Percentiles rank a stretch among this genome's conserved stretches.
Evolutionary conservation across 31 red algal species (phyloP).

Genomic region (Porphyra umbilicalis): DNA sequence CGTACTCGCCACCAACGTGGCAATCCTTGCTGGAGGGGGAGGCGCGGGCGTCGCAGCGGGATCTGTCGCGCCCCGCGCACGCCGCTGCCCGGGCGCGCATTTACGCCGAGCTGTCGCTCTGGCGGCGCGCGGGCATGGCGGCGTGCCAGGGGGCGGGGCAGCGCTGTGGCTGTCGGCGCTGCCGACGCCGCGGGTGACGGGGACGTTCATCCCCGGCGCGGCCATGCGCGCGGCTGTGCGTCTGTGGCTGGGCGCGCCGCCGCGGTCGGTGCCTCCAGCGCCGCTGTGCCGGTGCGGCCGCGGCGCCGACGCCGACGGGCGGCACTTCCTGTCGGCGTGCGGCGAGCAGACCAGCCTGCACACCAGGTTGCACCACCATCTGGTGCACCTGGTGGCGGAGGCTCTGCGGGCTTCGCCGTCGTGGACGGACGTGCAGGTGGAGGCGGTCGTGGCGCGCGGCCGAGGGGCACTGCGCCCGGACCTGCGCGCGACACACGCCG

Average conservation of each 20-base stretch:
- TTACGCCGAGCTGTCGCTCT: neutral
- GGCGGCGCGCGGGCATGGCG: neutral
- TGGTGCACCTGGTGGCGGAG: neutral
- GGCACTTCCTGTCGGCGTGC: neutral
- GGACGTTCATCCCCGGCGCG: neutral
- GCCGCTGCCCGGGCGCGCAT: neutral
- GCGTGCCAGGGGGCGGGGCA: neutral
- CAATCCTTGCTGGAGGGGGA: neutral
- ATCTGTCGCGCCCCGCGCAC: neutral
- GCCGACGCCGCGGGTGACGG: neutral
- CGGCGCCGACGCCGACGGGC: neutral
- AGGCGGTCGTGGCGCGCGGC: neutral
- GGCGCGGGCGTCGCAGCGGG: neutral
- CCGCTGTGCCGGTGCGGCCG: neutral
- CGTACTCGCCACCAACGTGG: neutral
- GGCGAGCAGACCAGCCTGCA: neutral
- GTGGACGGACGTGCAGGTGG: neutral
- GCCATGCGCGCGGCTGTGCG: neutral
- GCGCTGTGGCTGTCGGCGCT: neutral
- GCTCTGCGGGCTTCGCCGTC: neutral
- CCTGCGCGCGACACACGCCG: neutral
- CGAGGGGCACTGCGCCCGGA: neutral
- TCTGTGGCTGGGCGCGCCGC: neutral
- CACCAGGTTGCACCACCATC: neutral
- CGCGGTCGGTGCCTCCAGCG: no score